Base-by-base conservation (phyloP, 805 yeast genomes). In the Pichia deserticola region DNA sequence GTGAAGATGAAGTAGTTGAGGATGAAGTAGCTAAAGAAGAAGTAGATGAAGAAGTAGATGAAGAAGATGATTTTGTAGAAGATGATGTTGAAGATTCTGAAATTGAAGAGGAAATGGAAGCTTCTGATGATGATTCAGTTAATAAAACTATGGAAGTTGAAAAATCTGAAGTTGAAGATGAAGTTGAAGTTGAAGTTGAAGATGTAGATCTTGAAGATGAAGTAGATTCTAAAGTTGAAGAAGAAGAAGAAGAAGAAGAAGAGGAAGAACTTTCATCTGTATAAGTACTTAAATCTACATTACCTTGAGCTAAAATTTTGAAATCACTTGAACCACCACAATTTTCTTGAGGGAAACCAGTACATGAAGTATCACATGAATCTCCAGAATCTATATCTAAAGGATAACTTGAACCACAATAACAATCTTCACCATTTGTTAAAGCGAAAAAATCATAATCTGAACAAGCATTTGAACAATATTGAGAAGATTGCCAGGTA, bases 291-390 rank as follows among this genome's bases (percentile, higher is more conserved):
- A 41, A 53, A 32, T 48, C 52, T 35, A 50, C 60, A 38, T 61
- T 71, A 27, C 53, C 66, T 45, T 69, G 66, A 7, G 73, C 65
- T 53, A 69, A 79, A 15, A 81, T 76, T 36, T 70, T 63, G 56
- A 74, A 74, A 48, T 73, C 74, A 52, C 67, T 71, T 32, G 62
- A 57, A 27, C 74, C 68, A 55, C 89, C 89, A 65, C 96, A 87
- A 9, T 53, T 67, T 48, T 83, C 84, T 4, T 56, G 41, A 9
- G 79, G 76, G 65, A 75, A 88, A n/a, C 89, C 95, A 25, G 60
- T 63, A 65, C 96, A 88, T 5, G 57, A 37, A 1, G 58, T 51
- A 45, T 61, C 53, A 65, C 89, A 84, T 28, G 59, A 51, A 11
- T 62, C 60, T 40, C 60, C 52, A 3, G 65, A 60, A 13, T 66